These are phyloP conservation scores for Scleroderma bovista DNA, from an alignment of 768 basidiomycete genomes.

Conservation along the genomic window DNA sequence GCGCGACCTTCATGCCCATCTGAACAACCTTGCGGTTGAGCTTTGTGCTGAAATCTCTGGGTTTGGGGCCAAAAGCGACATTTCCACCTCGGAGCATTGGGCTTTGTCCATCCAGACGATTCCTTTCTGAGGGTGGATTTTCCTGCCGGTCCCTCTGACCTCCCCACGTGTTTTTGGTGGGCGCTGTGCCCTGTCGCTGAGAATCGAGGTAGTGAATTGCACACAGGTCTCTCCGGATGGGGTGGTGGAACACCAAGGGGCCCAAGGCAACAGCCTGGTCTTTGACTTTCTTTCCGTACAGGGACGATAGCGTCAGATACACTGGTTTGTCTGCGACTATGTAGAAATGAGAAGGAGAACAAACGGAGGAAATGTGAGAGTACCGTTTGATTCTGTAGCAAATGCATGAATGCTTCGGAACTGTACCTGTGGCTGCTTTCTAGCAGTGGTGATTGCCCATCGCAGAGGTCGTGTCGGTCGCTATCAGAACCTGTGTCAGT, in stretches of 20 bases:
- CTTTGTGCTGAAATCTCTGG: slow-evolving; percentile 87
- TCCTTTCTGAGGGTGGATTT: slow-evolving; percentile 91
- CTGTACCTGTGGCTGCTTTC: no score
- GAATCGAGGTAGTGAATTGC: slow-evolving; percentile 84
- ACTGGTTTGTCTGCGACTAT: slow-evolving; percentile 45
- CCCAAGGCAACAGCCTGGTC: slow-evolving; percentile 58
- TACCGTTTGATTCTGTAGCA: not conserved
- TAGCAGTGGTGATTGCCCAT: slow-evolving; percentile 9
- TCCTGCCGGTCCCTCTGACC: slow-evolving; percentile 83
- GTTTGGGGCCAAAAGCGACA: slow-evolving; percentile 85
- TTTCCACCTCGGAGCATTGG: slow-evolving; percentile 91
- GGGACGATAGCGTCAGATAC: slow-evolving; percentile 56
- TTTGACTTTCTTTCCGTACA: slow-evolving; percentile 39
- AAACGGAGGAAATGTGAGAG: no score
- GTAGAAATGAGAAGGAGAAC: slow-evolving; percentile 4
- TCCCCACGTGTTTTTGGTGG: slow-evolving; percentile 89
- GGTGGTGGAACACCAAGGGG: slow-evolving; percentile 81
- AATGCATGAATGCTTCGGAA: slow-evolving; percentile 16
- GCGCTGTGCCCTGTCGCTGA: slow-evolving; percentile 87
- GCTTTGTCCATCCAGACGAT: slow-evolving; percentile 79
- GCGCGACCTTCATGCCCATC: slow-evolving; percentile 88
- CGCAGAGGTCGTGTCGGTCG: not conserved
- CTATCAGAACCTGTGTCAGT: not conserved
- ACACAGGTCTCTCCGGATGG: slow-evolving; percentile 85
- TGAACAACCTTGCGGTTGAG: slow-evolving; percentile 89